Conservation (phyloP, 2,329 filamentous ascomycete species). For the Parascedosporium putredinis region DNA sequence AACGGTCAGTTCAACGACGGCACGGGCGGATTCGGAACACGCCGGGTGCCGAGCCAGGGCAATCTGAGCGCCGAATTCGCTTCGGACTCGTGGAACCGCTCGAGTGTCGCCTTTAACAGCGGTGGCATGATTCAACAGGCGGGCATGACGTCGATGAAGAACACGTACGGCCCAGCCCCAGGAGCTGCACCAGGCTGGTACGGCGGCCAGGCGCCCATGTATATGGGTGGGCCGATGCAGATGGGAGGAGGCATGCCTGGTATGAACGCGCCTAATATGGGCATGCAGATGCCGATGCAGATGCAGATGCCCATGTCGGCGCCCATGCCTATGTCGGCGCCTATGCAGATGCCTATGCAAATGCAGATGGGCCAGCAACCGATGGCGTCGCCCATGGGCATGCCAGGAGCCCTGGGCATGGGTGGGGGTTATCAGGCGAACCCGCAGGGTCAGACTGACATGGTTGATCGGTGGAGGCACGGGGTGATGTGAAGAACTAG, state of each 20-base stretch:
- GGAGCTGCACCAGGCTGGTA: constrained; percentile 15
- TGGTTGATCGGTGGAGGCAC: constrained; percentile 33
- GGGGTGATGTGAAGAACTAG: constrained; percentile 24
- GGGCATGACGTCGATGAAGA: constrained; percentile 16
- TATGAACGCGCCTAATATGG: background rate
- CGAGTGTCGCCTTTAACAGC: constrained; percentile 20
- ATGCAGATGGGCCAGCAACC: constrained; percentile 9
- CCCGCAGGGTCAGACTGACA: constrained; percentile 15
- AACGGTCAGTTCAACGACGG: constrained; percentile 47
- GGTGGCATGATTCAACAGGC: constrained; percentile 18
- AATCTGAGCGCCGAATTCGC: constrained; percentile 10
- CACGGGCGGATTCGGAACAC: constrained; percentile 26
- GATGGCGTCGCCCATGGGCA: constrained; percentile 10
- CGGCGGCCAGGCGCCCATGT: constrained; percentile 13
- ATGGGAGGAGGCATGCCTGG: background rate
- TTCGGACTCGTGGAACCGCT: constrained; percentile 13
- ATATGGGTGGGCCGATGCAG: constrained; percentile 10
- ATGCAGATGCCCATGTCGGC: constrained; percentile 14
- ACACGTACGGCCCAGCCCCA: constrained; percentile 14
- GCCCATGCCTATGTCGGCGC: constrained; percentile 11
- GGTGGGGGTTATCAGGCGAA: constrained; percentile 9
- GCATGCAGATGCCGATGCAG: constrained; percentile 14
- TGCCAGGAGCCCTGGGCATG: constrained; percentile 6
- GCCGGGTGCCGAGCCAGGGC: constrained; percentile 15
- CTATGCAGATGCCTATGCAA: constrained; percentile 9